phyloP scores from a whole-genome alignment of 768 basidiomycete species.

The Tylopilus balloui region DNA sequence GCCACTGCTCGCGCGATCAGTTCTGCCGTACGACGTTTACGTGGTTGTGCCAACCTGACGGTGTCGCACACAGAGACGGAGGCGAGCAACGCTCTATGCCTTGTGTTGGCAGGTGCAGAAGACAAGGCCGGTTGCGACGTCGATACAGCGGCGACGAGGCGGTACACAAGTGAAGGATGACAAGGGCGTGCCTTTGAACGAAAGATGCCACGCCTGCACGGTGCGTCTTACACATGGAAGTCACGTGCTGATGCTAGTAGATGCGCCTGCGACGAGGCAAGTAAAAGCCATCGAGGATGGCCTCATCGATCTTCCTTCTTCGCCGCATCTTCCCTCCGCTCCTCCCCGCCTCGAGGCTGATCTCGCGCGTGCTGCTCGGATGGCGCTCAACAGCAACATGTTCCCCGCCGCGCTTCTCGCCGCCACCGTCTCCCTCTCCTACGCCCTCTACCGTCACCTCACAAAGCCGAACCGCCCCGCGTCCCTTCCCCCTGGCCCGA shows the following conservation, averaged over 20 bases:
- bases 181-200: no score
- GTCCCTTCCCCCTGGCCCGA: constrained; percentile 63
- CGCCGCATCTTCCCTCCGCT: constrained; percentile 9
- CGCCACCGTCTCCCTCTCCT: constrained; percentile 12
- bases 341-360: no score
- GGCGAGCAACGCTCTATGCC: neutral
- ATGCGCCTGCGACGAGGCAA: neutral
- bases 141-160: no score
- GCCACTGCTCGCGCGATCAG: neutral
- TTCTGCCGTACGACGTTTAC: neutral
- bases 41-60: neutral
- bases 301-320: constrained; percentile 25
- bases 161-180: no score
- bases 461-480: constrained; percentile 23
- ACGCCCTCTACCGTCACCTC: constrained; percentile 16
- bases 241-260: constrained; percentile 9
- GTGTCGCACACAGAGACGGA: neutral
- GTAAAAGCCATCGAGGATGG: no score
- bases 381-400: constrained; percentile 8
- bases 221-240: no score
- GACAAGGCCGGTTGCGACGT: neutral
- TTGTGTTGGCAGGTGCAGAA: no score
- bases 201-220: no score
- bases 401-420: constrained; percentile 22
- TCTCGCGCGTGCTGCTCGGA: constrained; percentile 2